Evolutionary conservation across 371 early-diverging fungal genomes (phyloP), one percentile per base, ranked within the genome.

Genomic region (Lichtheimia corymbifera): DNA sequence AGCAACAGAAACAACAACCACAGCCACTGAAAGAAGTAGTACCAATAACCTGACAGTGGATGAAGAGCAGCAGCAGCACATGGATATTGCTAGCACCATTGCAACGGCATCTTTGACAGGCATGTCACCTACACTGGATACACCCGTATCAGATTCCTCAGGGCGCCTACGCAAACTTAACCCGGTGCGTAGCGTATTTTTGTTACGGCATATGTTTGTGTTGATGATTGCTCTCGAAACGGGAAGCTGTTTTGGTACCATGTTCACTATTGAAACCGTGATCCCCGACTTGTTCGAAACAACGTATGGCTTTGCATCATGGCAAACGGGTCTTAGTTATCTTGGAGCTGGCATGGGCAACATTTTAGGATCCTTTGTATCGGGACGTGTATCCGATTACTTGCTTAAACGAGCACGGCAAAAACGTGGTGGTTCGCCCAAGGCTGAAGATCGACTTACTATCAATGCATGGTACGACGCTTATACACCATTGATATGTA

Each of bases 211-310:
- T 45, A 62, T 77, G 15, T 72, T 76, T 55, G 79, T 85, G 11
- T 59, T 71, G 28, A 43, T 85, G 47, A 60, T 69, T 4, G 70
- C 79, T 7, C 53, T 80, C 22, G 73, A 74, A 42, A 72, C 76
- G 14, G 80, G 80, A 41, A 70, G 81, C 52, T 61, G 67, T 35
- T 85, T 85, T 67, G 82, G 73, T 20, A 64, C 67, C 44, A 80
- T 80, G 80, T 77, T 77, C 53, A 68, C 77, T 14, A 59, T 80
- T 4, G 77, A 77, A 63, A 80, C 80, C 1, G 58, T 77, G 15
- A 77, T 77, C 18, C 80, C 80, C 1, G 63, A 63, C 12, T 40
- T 72, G 5, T 80, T 74, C 42, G 61, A 61, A 47, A 40, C 47
- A 3, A 59, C 67, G 24, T 80, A 77, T 60, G 65, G 62, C 0